Evolutionary conservation across 768 basidiomycete genomes (phyloP).

Genomic region (Boletus sp.): DNA sequence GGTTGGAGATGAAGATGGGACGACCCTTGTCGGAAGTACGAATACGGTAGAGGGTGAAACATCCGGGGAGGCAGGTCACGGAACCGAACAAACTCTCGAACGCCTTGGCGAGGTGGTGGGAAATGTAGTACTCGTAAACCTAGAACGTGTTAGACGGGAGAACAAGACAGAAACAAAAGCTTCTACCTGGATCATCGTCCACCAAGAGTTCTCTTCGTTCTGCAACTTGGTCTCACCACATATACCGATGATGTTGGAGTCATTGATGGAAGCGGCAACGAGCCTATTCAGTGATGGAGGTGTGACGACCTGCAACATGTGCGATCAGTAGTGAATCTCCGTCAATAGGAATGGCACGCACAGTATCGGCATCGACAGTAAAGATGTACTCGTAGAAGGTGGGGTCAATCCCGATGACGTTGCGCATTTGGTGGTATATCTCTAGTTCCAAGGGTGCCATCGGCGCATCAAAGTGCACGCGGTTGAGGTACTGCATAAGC

Average conservation of each 20-base stretch:
- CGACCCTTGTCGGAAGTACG: slow-evolving; percentile 72
- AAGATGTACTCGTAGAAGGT: slow-evolving; percentile 78
- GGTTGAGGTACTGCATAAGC: slow-evolving; percentile 65
- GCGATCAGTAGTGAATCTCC: slow-evolving; percentile 13
- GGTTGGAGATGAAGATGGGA: slow-evolving; percentile 69
- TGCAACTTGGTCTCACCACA: slow-evolving; percentile 69
- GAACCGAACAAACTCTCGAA: slow-evolving; percentile 71
- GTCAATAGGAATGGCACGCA: slow-evolving; percentile 23
- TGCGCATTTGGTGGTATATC: slow-evolving; percentile 74
- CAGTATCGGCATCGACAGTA: slow-evolving; percentile 69
- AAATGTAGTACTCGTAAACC: slow-evolving; percentile 72
- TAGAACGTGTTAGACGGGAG: slow-evolving; percentile 20
- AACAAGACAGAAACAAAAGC: not conserved
- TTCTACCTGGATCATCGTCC: slow-evolving; percentile 72
- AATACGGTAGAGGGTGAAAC: slow-evolving; percentile 69
- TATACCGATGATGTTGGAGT: slow-evolving; percentile 63
- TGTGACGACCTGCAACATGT: slow-evolving; percentile 47
- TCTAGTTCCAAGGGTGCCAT: slow-evolving; percentile 68
- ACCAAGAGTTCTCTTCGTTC: slow-evolving; percentile 69
- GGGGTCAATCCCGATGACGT: slow-evolving; percentile 71
- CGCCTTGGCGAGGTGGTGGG: slow-evolving; percentile 64
- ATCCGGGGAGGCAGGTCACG: slow-evolving; percentile 71
- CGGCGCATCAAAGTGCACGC: slow-evolving; percentile 65
- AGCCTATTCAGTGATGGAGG: slow-evolving; percentile 69
- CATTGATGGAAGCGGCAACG: slow-evolving; percentile 59